Base-by-base conservation (phyloP, 495 filamentous ascomycete species). In the Collariella sp. region DNA sequence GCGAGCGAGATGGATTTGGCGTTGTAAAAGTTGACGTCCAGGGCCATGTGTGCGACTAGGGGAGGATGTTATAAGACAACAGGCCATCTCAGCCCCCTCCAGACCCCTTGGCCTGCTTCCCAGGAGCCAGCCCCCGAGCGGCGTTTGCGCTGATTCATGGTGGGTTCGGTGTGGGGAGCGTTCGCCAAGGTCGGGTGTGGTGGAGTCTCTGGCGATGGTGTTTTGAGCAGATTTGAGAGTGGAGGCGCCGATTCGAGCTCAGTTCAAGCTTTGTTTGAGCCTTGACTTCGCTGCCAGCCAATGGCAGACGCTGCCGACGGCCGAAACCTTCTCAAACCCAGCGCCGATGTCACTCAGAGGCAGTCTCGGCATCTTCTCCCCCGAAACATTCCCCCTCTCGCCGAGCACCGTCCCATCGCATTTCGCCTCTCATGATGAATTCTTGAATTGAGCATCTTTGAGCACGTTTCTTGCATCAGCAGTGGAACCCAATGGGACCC, bases 381-480 rank as follows among this genome's bases (percentile, higher is more conserved):
- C 26, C 5, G 9, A 31, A 9, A 9, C 4, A 9, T 31, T 31
- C 5, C 22, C 20, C 15, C 41, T 12, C 15, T 31, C 24, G 29
- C 13, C 11, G n/a, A n/a, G n/a, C n/a, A n/a, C n/a, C n/a, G n/a
- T 33, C 19, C 23, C 18, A 11, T 26, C 11, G 11, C 10, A 5
- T 42, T 34, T 26, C 15, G n/a, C 4, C 18, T 11, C 20, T 16
- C 16, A 6, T 3, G 7, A 7, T 31, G 5, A 31, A 31, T 31
- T n/a, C 26, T 4, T 5, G 26, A 31, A 35, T 29, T 57, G 55
- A 52, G 61, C 58, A 60, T 34, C 61, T 63, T 63, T 63, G 61
- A 63, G 61, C 61, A 63, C 41, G 50, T 63, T 63, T 63, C 20
- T 50, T 34, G 48, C 54, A 38, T 48, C 49, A 51, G 40, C 33